Conservation (phyloP, 306 rosid genomes). For the Prunus mongolica region DNA sequence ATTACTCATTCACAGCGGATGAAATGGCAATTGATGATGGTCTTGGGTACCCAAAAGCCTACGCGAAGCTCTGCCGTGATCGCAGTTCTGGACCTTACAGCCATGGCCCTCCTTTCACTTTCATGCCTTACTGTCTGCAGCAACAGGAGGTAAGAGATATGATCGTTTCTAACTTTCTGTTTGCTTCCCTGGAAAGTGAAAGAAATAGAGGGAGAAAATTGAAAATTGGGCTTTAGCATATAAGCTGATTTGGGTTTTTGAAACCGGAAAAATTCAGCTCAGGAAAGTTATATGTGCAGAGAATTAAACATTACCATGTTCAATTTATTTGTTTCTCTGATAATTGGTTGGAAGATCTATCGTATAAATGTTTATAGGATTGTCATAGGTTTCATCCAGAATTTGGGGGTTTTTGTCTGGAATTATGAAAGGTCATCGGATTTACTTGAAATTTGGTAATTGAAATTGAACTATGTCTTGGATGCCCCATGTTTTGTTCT, state of each 20-base stretch:
- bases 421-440: neutral
- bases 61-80: constrained; percentile 60
- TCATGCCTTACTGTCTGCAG: constrained; percentile 62
- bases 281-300: neutral
- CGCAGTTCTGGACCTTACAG: constrained; percentile 46
- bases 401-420: neutral
- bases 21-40: constrained; percentile 60
- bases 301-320: neutral
- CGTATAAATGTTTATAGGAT: neutral
- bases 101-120: constrained; percentile 80
- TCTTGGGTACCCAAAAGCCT: constrained; percentile 81
- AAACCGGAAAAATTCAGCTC: neutral
- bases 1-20: constrained; percentile 48
- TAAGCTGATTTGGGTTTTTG: neutral
- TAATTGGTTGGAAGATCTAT: neutral
- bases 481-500: neutral
- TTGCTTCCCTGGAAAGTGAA: constrained; percentile 4
- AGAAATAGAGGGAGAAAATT: neutral
- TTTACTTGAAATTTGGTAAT: neutral
- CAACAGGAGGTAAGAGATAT: constrained; percentile 61
- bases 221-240: constrained; percentile 9
- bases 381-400: neutral
- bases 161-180: neutral
- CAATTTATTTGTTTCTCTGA: neutral
- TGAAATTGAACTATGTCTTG: neutral